Base-by-base conservation (phyloP, 768 basidiomycete genomes). In the Fistulinella prunicolor region DNA sequence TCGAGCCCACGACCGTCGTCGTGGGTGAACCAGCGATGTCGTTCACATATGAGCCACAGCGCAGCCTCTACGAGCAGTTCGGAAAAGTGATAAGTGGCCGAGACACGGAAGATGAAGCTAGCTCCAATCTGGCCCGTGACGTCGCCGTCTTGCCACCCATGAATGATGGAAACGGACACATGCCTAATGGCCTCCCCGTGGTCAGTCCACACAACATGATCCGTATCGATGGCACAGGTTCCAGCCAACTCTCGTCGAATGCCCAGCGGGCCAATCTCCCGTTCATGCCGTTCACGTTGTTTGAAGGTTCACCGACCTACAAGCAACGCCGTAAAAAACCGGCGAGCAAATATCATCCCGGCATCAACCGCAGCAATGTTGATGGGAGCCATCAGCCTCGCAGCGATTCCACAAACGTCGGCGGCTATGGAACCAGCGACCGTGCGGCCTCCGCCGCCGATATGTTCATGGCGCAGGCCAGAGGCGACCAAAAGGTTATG, bases 51-150 rank as follows among this genome's bases (percentile, higher is more conserved):
- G 92, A 96, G 63, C 79, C 87, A 12, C 88, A 85, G 58, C 77
- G 86, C 53, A 85, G 83, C 51, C 76, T 96, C 19, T 95, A 86
- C 64, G 93, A 96, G 58, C 93, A 96, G 61, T 94, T 94, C 68
- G 82, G 76, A 34, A 75, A 74, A 57, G 60, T 59, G 26, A 64
- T 69, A 30, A 63, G 67, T 37, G 55, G 55, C 23, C 64, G 58
- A 30, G 73, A 73, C 1, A 58, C 64, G 21, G 71, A 73, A 42
- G 63, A 59, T 20, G 66, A 70, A 47, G 55, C 65, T 20, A 67
- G 66, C 58, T 55, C 66, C 42, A 62, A 68, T 19, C 55, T 58
- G 19, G 56, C 68, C 0, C 64, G 66, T 53, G 68, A 72, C 38
- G 45, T 52, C 2, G 39, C 41, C 9, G 28, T 41, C 28, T 41